A percentile compares a stretch with the other conserved stretches of the same genome.
Conservation (phyloP, 257 asterid species). For the Plantago ovata region DNA sequence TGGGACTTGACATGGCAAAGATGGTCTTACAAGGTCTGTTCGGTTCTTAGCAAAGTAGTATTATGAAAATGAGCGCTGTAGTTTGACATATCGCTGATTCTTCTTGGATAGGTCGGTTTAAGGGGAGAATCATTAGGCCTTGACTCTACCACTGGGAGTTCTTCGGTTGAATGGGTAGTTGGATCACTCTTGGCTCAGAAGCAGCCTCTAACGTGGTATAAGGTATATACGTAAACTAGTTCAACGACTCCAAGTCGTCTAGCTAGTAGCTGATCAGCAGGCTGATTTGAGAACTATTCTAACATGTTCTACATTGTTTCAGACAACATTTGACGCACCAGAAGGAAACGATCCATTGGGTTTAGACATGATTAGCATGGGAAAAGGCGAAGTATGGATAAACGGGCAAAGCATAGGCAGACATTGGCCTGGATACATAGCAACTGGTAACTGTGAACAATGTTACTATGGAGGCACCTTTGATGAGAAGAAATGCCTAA, state of each 20-base stretch:
- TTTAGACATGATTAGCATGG: conserved; percentile 83
- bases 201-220: conserved; percentile 94
- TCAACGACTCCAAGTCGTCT: too few relatives aligned
- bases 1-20: conserved; percentile 76
- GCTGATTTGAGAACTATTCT: background rate
- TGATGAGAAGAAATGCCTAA: conserved; percentile 70
- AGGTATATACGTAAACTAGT: conserved; percentile 49
- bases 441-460: conserved; percentile 62
- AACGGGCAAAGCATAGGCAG: conserved; percentile 87
- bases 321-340: conserved; percentile 76
- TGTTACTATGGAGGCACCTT: conserved; percentile 74
- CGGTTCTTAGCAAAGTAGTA: background rate
- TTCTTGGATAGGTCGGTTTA: conserved; percentile 58
- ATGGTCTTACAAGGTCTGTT: conserved; percentile 75
- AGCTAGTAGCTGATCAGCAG: too few relatives aligned
- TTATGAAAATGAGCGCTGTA: background rate
- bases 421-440: conserved; percentile 83
- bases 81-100: background rate
- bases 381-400: conserved; percentile 91
- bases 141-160: conserved; percentile 53
- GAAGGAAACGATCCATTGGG: conserved; percentile 75
- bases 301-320: conserved; percentile 1
- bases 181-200: conserved; percentile 61
- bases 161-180: conserved; percentile 65
- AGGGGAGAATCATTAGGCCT: conserved; percentile 67